Evolutionary conservation across 1,284 basidiomycete genomes (phyloP).

Genomic region (Microbotryomycetes sp.): DNA sequence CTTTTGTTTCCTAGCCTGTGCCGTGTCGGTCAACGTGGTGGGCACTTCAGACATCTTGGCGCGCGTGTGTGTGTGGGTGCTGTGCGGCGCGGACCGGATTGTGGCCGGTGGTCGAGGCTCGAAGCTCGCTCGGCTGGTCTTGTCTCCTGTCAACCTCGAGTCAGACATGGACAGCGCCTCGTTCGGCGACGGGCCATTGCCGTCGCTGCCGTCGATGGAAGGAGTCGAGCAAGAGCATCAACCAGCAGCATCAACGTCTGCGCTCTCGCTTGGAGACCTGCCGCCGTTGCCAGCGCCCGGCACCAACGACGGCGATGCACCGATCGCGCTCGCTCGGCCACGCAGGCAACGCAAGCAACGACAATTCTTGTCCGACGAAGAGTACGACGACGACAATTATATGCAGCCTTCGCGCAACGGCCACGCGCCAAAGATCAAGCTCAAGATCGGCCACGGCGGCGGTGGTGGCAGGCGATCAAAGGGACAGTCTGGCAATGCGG

Average conservation of each 20-base stretch:
- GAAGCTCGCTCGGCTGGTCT: too few relatives aligned
- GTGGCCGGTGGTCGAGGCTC: too few relatives aligned
- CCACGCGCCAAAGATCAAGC: conserved; percentile 56
- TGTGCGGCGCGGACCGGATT: neutral
- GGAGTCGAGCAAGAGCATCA: too few relatives aligned
- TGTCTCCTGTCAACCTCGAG: too few relatives aligned
- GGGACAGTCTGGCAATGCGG: conserved; percentile 49
- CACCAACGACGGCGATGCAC: conserved; percentile 2
- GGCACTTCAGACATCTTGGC: neutral
- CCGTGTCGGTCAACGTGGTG: conserved; percentile 48
- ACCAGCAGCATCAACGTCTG: neutral
- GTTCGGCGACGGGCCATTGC: neutral
- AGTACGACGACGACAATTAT: conserved; percentile 15
- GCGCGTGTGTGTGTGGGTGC: neutral
- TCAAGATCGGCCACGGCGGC: conserved; percentile 71
- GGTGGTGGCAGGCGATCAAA: conserved; percentile 51
- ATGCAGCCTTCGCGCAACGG: neutral
- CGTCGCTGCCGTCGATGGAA: neutral
- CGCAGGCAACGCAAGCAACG: conserved; percentile 8
- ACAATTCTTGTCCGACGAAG: neutral
- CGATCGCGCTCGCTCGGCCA: conserved; percentile 18
- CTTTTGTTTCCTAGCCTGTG: conserved; percentile 77
- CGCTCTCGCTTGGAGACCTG: neutral
- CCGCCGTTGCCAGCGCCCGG: conserved; percentile 24
- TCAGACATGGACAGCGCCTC: neutral